phyloP scores from a whole-genome alignment of 2,329 filamentous ascomycete genomes.

The Neofusicoccum cordaticola region DNA sequence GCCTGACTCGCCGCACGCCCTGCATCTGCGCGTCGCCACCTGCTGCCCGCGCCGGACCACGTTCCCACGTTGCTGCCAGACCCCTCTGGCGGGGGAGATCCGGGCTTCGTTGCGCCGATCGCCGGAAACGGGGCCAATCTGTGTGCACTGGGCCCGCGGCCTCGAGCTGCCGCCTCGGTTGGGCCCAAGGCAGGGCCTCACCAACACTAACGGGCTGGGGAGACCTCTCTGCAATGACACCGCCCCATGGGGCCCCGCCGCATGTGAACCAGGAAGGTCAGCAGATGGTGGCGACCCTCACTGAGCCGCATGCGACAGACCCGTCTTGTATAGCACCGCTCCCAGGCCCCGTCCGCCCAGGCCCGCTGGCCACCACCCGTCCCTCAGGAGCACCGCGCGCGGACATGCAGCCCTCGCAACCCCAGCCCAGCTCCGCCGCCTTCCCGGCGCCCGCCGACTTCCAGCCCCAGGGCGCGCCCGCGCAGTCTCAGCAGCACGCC shows the following conservation, averaged over 20 bases:
- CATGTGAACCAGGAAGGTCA: conserved; percentile 2
- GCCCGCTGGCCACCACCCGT: neutral
- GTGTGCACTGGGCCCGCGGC: neutral
- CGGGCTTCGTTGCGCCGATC: conserved; percentile 12
- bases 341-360: neutral
- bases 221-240: conserved; percentile 1
- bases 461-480: conserved; percentile 20
- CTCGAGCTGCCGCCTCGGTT: neutral
- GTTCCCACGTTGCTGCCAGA: neutral
- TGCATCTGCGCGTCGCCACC: neutral
- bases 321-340: neutral
- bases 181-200: neutral
- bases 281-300: conserved; percentile 10
- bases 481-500: conserved; percentile 26
- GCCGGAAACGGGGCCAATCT: neutral
- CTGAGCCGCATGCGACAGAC: conserved; percentile 1
- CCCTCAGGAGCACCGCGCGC: neutral
- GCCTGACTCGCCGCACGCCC: neutral
- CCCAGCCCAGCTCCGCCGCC: neutral
- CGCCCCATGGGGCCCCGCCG: conserved; percentile 15
- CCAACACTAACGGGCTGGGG: neutral
- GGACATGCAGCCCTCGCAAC: conserved; percentile 4
- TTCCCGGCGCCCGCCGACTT: neutral
- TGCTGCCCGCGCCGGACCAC: neutral
- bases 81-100: neutral